These are phyloP conservation scores for Kluyveromyces nonfermentans DNA, from an alignment of 805 yeast genomes.

Conservation along the genomic window DNA sequence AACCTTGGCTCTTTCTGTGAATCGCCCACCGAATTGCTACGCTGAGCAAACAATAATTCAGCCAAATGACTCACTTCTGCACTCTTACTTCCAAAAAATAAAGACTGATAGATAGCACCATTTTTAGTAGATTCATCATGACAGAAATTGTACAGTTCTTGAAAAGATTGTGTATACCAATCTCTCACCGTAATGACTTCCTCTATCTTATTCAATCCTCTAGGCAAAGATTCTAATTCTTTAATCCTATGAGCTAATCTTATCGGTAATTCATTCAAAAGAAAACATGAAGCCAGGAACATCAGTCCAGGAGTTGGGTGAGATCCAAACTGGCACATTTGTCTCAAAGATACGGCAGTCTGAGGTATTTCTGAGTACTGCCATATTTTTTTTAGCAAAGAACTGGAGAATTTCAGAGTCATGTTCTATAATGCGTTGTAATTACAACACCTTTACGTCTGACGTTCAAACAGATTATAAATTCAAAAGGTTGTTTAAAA, in stretches of 20 bases:
- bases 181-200: constrained; percentile 67
- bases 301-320: constrained; percentile 68
- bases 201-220: constrained; percentile 63
- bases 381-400: constrained; percentile 42
- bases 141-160: constrained; percentile 55
- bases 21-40: not conserved
- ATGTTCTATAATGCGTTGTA: not conserved
- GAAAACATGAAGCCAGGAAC: constrained; percentile 75
- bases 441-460: not conserved
- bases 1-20: not conserved
- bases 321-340: constrained; percentile 88
- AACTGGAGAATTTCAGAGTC: constrained; percentile 11
- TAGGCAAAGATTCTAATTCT: constrained; percentile 73
- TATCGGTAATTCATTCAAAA: constrained; percentile 79
- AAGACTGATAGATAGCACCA: constrained; percentile 6
- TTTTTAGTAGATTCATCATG: constrained; percentile 6
- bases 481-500: not conserved
- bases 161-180: constrained; percentile 89
- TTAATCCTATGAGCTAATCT: constrained; percentile 78
- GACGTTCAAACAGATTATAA: not conserved
- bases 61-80: constrained; percentile 24
- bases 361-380: constrained; percentile 64
- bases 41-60: constrained; percentile 6
- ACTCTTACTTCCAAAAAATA: constrained; percentile 29
- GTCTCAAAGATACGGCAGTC: constrained; percentile 74